Evolutionary conservation across 164 flowering plant genomes (phyloP).

Genomic region (Annona squamosa): DNA sequence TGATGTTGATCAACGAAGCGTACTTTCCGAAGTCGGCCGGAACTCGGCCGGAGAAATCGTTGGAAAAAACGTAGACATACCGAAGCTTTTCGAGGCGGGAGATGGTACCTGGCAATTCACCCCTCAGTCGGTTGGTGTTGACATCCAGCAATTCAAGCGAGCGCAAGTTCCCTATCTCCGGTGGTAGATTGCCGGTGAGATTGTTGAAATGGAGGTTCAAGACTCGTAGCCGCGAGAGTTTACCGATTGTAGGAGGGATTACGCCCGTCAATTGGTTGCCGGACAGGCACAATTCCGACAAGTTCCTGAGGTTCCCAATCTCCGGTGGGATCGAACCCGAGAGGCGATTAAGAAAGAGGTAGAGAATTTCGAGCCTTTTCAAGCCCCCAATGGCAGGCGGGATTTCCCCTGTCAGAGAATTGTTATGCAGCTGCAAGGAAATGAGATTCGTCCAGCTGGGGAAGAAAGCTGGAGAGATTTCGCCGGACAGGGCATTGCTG

Average conservation of each 20-base stretch:
- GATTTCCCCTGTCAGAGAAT: constrained; percentile 16
- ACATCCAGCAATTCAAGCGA: constrained; percentile 18
- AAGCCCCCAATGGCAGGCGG: constrained; percentile 20
- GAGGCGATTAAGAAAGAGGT: constrained; percentile 13
- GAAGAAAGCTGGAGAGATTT: constrained; percentile 15
- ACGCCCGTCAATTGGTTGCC: constrained; percentile 47
- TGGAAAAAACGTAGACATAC: constrained; percentile 18
- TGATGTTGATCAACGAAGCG: constrained; percentile 19
- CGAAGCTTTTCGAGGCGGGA: constrained; percentile 27
- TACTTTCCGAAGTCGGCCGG: constrained; percentile 33
- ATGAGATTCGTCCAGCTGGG: constrained; percentile 25
- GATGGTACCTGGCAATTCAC: constrained; percentile 31
- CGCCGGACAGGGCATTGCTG: constrained; percentile 17
- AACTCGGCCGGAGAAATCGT: constrained; percentile 35
- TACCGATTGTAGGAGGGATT: constrained; percentile 40
- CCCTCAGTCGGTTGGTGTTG: constrained; percentile 25
- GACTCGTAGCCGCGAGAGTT: constrained; percentile 18
- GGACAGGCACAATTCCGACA: constrained; percentile 38
- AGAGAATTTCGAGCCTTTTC: constrained; percentile 4
- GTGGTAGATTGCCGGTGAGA: constrained; percentile 36
- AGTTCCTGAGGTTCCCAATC: constrained; percentile 21
- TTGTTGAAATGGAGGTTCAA: constrained; percentile 27
- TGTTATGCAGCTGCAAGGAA: constrained; percentile 19
- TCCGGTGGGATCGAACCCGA: constrained; percentile 25
- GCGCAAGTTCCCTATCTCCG: constrained; percentile 28